These are phyloP conservation scores for Croton laevigatus DNA, from an alignment of 441 rosid genomes.

Conservation along the genomic window DNA sequence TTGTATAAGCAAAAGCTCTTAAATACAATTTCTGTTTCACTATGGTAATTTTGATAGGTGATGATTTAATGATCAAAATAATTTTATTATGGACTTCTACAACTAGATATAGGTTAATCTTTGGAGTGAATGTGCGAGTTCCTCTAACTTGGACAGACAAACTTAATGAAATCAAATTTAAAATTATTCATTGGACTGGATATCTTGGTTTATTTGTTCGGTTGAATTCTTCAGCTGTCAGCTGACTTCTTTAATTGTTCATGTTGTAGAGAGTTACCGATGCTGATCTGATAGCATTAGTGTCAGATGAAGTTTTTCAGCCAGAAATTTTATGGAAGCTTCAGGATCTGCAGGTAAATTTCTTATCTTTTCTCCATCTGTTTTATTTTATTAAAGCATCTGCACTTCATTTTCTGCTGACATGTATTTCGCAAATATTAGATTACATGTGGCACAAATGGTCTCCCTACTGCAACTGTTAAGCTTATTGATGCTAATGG, in stretches of 20 bases:
- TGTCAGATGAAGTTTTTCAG: constrained; percentile 96
- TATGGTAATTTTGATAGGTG: neutral
- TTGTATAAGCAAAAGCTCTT: neutral
- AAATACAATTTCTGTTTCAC: neutral
- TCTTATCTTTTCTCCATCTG: constrained; percentile 1
- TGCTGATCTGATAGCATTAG: constrained; percentile 82
- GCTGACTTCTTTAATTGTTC: constrained; percentile 25
- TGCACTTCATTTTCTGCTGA: constrained; percentile 24
- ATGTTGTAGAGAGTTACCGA: constrained; percentile 71
- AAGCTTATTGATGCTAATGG: constrained; percentile 71
- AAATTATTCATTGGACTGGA: neutral
- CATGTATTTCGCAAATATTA: constrained; percentile 42
- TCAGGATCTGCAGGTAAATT: constrained; percentile 69
- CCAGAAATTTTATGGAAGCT: constrained; percentile 88
- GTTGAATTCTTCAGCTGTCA: neutral
- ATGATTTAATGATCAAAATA: neutral
- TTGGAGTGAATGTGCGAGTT: no score
- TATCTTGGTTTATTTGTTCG: neutral
- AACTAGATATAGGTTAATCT: neutral
- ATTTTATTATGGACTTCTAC: neutral
- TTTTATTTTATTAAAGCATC: neutral
- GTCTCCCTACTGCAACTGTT: constrained; percentile 88
- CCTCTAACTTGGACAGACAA: no score
- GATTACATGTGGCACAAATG: constrained; percentile 93
- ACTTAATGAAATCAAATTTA: neutral